Evolutionary conservation across 805 yeast genomes (phyloP), one percentile per base, ranked within the genome.

Genomic region (Diddensiella santjacobensis): DNA sequence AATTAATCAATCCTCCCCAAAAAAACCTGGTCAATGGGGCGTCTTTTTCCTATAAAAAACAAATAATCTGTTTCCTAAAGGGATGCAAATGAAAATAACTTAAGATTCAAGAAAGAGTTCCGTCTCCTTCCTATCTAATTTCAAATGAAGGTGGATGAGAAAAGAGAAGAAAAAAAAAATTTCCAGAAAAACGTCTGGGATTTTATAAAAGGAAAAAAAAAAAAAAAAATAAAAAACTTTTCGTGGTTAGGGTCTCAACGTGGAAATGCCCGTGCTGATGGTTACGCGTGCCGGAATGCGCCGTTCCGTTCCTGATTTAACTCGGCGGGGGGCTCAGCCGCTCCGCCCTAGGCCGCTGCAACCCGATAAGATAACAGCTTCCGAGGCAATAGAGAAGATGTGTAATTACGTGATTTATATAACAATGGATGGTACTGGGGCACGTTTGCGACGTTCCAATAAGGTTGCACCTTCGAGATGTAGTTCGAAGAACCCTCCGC

Each of bases 401-500:
- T n/a, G n/a, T n/a, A n/a, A n/a, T n/a, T n/a, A n/a, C n/a, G n/a
- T n/a, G n/a, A n/a, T n/a, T 26, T 26, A 26, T 26, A 13, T 26
- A 26, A 26, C 42, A 20, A 39, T 39, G 35, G 44, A 22, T 3
- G 35, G 44, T 8, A 17, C 35, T 8, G 38, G 38, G 8, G 20
- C 47, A 13, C 50, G 36, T 35, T 52, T 53, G 30, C 88, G 69
- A 47, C 88, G 70, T 40, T 80, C 76, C 33, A 84, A 66, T 51
- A 84, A 64, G 26, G 83, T 82, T 39, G 87, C 80, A 18, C 83
- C 83, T 48, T 79, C 80, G 58, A 84, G 63, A 51, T 77, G 79
- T 50, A 84, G 69, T 46, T 83, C 84, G 54, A 83, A 79, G 43
- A 61, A 53, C 10, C 52, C 54, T 3, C 57, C 58, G 13, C 54